A percentile compares a stretch with the other conserved stretches of the same genome.
Evolutionary conservation across 352 stramenopile species (phyloP).

Genomic region (Phytopythium oedochilum): DNA sequence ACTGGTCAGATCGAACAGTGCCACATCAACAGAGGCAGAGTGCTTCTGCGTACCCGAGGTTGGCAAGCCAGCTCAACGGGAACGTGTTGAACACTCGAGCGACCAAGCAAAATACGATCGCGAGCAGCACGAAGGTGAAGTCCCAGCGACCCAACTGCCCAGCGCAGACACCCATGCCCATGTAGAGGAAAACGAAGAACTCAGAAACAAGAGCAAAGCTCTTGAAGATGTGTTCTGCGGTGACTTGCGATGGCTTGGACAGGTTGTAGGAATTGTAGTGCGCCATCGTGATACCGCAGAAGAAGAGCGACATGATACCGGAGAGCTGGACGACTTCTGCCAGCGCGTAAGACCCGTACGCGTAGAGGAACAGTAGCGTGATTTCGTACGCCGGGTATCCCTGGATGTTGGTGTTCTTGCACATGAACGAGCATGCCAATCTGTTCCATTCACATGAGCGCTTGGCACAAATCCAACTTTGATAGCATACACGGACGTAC

Average conservation of each 20-base stretch:
- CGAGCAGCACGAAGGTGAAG: conserved; percentile 81
- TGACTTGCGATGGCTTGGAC: conserved; percentile 59
- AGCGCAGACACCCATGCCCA: conserved; percentile 69
- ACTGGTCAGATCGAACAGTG: conserved; percentile 3
- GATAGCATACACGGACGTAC: conserved; percentile 15
- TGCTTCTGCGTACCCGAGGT: conserved; percentile 30
- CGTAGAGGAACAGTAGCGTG: conserved; percentile 65
- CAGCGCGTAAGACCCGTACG: conserved; percentile 63
- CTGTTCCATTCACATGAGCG: conserved; percentile 16
- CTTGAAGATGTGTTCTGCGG: conserved; percentile 71
- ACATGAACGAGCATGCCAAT: conserved; percentile 74
- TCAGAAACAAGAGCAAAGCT: conserved; percentile 67
- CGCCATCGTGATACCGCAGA: conserved; percentile 85
- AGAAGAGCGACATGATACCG: conserved; percentile 92
- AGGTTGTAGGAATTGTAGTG: conserved; percentile 82
- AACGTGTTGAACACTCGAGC: conserved; percentile 94
- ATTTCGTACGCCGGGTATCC: conserved; percentile 78
- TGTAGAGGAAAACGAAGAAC: conserved; percentile 80
- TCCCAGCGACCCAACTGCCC: conserved; percentile 77
- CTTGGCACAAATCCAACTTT: background rate
- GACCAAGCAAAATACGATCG: conserved; percentile 84
- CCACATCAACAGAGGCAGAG: background rate
- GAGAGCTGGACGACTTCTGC: conserved; percentile 68
- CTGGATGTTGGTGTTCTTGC: conserved; percentile 75
- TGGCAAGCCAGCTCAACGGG: conserved; percentile 72